Evolutionary conservation across 1,139 yeast genomes (phyloP).

Genomic region (Tardiomyces depauwii): DNA sequence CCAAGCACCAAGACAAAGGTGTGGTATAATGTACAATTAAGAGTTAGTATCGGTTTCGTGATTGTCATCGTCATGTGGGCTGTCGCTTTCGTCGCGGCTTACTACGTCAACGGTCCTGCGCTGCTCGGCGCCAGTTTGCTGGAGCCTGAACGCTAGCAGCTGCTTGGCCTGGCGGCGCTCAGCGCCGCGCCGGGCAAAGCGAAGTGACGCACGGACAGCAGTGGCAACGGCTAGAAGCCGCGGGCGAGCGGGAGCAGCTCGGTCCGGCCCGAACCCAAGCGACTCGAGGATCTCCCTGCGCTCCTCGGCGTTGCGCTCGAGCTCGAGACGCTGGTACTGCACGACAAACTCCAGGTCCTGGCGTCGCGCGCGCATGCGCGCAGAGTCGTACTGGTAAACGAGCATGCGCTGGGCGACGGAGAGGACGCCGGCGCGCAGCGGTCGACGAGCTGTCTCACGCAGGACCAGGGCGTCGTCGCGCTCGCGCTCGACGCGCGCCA

Average conservation of each 20-base stretch:
- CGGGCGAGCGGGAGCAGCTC: background rate
- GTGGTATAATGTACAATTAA: no score
- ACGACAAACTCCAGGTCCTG: slow-evolving; percentile 9
- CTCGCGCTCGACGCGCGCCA: background rate
- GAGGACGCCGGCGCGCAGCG: background rate
- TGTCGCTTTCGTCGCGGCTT: no score
- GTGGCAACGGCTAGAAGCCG: background rate
- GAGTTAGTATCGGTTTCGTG: no score
- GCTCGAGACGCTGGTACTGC: slow-evolving; percentile 6
- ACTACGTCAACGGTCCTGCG: background rate
- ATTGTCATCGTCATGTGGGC: no score
- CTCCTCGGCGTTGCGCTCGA: slow-evolving; percentile 4
- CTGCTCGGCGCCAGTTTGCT: background rate
- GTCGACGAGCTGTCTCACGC: background rate
- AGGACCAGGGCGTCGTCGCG: background rate
- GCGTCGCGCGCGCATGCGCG: slow-evolving; percentile 6
- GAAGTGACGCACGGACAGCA: background rate
- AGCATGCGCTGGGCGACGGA: slow-evolving; percentile 4
- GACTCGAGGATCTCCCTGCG: background rate
- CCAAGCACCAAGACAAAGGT: no score
- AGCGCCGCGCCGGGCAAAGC: background rate
- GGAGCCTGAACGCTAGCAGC: background rate
- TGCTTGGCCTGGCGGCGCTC: background rate
- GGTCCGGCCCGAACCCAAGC: background rate
- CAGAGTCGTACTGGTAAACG: slow-evolving; percentile 4